Base-by-base conservation (phyloP, 2,329 filamentous ascomycete genomes). In the Verticillium isaacii region DNA sequence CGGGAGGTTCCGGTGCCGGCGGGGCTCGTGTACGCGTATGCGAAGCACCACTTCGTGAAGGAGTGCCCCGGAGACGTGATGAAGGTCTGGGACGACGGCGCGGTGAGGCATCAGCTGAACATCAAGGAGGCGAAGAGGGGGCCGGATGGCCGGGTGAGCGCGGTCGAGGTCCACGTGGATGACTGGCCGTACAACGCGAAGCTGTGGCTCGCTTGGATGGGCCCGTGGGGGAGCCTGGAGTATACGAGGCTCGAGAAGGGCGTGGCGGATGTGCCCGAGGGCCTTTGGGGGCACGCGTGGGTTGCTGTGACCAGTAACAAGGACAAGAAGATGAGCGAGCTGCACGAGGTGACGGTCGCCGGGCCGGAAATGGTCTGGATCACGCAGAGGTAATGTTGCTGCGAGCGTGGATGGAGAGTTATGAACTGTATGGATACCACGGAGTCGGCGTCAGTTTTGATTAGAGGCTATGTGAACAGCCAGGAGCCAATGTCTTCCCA, bases 351-450 rank as follows among this genome's bases (percentile, higher is more conserved):
- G 23, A 66, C 72, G 1, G 68, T 76, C 45, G 72, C 74, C 4
- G 75, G 74, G 1, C 74, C 74, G 3, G 71, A 72, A 65, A 68
- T 74, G 65, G 58, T 77, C 7, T 77, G 75, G 75, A 65, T 73
- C 7, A 61, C 61, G 9, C 62, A 66, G 52, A 61, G 62, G 5
- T 64, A 15, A 60, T 29, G 29, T 5, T 29, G 54, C 14, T 7
- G 6, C 17, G 37, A 41, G 37, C 12, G 14, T 17, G 37, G 17
- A 7, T 17, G 14, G 12, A 15, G 37, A 41, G 15, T 41, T 6
- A 41, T n/a, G 37, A 41, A 41, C 17, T 41, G 14, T 41, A 17
- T 41, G 37, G 37, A 41, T 41, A 41, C 37, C 37, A 41, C 17
- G 37, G 37, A 41, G 37, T 41, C 6, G 15, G 37, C 37, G 37